Conservation (phyloP, 2,329 filamentous ascomycete species). For the Scedosporium aurantiacum region DNA sequence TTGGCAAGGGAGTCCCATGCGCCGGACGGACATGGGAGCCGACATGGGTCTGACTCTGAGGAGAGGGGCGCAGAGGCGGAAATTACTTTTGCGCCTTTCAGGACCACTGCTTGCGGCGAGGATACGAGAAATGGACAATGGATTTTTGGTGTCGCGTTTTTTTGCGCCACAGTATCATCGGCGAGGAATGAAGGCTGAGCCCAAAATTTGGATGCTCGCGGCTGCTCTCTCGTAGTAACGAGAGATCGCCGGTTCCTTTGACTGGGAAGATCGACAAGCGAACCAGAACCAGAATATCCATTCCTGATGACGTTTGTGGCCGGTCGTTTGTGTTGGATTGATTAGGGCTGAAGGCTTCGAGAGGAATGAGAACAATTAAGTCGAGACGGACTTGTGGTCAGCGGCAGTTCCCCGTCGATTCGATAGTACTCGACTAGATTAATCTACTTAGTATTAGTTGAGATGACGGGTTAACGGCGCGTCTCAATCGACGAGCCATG, state of each 20-base stretch:
- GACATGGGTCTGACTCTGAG: no score
- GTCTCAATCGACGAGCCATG: no score
- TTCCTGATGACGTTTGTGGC: background rate
- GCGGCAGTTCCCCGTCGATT: no score
- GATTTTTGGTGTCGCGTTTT: background rate
- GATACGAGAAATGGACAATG: background rate
- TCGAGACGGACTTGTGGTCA: no score
- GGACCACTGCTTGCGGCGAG: background rate
- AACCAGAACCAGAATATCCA: background rate
- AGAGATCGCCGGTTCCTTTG: background rate
- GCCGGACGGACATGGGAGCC: background rate
- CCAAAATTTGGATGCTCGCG: background rate
- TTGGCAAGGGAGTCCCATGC: background rate
- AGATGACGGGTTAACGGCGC: no score
- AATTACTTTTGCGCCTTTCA: no score
- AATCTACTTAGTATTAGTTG: no score
- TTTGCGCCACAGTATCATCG: background rate
- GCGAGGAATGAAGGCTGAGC: background rate
- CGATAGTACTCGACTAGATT: no score
- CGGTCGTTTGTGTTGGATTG: background rate
- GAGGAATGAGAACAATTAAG: no score
- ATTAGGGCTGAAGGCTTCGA: no score
- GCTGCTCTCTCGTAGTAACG: background rate
- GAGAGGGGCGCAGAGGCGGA: no score
- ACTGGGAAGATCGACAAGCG: background rate